Evolutionary conservation across 169 alveolate genomes (phyloP), one percentile per base, ranked within the genome.

Genomic region (Cystoisospora suis): DNA sequence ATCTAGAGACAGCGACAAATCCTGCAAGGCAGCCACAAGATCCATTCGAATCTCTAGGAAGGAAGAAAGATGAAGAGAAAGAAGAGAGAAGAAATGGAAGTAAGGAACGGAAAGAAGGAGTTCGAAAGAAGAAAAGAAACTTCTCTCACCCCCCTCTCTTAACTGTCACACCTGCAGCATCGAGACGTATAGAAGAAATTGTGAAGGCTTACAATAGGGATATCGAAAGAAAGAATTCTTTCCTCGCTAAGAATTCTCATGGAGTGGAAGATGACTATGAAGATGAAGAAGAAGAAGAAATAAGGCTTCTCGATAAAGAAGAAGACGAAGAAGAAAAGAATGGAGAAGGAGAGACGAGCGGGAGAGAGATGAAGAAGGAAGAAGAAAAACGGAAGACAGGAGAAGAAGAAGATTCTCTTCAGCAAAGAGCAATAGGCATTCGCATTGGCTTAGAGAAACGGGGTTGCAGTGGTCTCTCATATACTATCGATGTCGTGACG

Each of bases 391-490:
- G 65, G 29, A 23, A 6, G 58, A 53, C 59, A 53, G n/a, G 45
- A 61, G 58, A 34, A 70, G 42, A 6, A 9, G 86, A 56, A 9
- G 80, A 36, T 40, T 65, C 45, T 20, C 70, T 81, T 29, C 61
- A 32, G 27, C 90, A 44, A 1, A 40, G 75, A 45, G 91, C 88
- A 38, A 38, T 70, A 4, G 93, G 93, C 32, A 85, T 90, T 42
- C 93, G 93, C 81, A 81, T 90, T 47, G 53, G 90, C 27, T 87
- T 90, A 70, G 69, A 81, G 46, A 75, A 75, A 32, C 93, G 81
- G 46, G 93, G 93, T 44, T 90, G 93, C 90, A 90, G 90, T 81
- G 93, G 93, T 42, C 75, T 90, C 56, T 87, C 93, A 20, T 90
- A 90, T n/a, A 81, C 70, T 15, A 42, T 81, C n/a, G 92, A 88